Evolutionary conservation across 768 basidiomycete species (phyloP), one percentile per base, ranked within the genome.

Genomic region (Collybiopsis luxurians): DNA sequence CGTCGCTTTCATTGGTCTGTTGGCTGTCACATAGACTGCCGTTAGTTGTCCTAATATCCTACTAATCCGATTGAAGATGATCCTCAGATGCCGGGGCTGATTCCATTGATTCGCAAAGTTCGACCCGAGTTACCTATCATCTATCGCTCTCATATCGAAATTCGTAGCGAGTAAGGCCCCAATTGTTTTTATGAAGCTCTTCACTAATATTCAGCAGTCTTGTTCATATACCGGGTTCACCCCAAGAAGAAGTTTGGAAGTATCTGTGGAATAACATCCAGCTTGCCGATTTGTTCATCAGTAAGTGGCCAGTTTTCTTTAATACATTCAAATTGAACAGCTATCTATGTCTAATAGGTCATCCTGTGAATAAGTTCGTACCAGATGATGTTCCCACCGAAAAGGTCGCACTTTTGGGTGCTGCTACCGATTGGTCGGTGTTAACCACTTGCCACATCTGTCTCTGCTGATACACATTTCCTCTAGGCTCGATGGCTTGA

Each of bases 61-160:
- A 21, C 53, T 31, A 59, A 31, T 58, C 64, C 39, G 28, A 53
- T 50, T 39, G 21, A 53, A 73, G 90, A 92, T 72, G 90, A 92
- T 71, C 90, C 90, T n/a, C 90, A 93, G 71, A 92, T 97, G 85
- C 90, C 93, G 40, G 93, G 93, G 48, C 79, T 97, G 53, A 95
- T 98, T 68, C 95, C 95, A 5, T 79, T 95, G 62, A 96, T 97
- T 79, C 86, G 84, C 69, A 88, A 89, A 75, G 75, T 87, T 53
- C 81, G 89, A 57, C 93, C 94, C 2, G 86, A 89, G 24, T 75
- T 95, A 46, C 94, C 94, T 53, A 92, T 97, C 66, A 77, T 95
- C 61, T 98, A 95, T 70, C 87, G 95, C 44, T 96, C 93, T 52
- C 95, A 97, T 76, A 97, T 97, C 59, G 94, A 98, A 75, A 94